Conservation (phyloP, 2,329 filamentous ascomycete genomes). For the Neofusicoccum cordaticola region DNA sequence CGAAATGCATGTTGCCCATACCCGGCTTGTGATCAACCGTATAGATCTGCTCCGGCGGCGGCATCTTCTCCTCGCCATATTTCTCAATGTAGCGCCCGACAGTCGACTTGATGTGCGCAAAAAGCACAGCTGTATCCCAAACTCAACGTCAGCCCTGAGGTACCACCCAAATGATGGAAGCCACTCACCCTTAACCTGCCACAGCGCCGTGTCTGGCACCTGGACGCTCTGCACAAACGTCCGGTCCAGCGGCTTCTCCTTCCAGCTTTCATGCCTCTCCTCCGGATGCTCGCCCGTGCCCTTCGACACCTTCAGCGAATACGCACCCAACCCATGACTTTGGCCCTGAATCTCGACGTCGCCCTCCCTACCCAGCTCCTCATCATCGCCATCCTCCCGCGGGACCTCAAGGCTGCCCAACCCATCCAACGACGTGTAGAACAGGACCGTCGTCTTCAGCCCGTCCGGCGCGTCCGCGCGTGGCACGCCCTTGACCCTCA, state of each 20-base stretch:
- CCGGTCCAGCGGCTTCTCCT: conserved; percentile 68
- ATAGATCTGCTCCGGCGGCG: conserved; percentile 83
- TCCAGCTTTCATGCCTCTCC: conserved; percentile 61
- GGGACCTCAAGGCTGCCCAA: conserved; percentile 61
- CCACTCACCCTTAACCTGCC: conserved; percentile 71
- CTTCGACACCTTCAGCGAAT: conserved; percentile 72
- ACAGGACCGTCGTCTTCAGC: conserved; percentile 73
- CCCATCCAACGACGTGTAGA: conserved; percentile 80
- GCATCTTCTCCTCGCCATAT: conserved; percentile 63
- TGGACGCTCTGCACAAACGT: conserved; percentile 73
- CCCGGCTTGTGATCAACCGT: conserved; percentile 69
- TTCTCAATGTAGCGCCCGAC: conserved; percentile 59
- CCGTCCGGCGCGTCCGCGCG: conserved; percentile 64
- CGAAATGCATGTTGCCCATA: conserved; percentile 75
- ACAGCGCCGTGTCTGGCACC: conserved; percentile 66
- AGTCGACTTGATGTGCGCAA: conserved; percentile 61
- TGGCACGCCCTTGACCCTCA: conserved; percentile 77
- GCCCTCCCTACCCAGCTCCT: conserved; percentile 51
- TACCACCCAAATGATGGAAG: background rate
- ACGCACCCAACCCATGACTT: conserved; percentile 71
- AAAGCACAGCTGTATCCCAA: conserved; percentile 50
- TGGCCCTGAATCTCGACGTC: conserved; percentile 69
- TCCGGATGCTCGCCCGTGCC: conserved; percentile 62
- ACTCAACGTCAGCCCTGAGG: background rate
- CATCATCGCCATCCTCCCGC: conserved; percentile 49